phyloP scores from a whole-genome alignment of 1,284 basidiomycete genomes.

The Thecaphora thlaspeos region DNA sequence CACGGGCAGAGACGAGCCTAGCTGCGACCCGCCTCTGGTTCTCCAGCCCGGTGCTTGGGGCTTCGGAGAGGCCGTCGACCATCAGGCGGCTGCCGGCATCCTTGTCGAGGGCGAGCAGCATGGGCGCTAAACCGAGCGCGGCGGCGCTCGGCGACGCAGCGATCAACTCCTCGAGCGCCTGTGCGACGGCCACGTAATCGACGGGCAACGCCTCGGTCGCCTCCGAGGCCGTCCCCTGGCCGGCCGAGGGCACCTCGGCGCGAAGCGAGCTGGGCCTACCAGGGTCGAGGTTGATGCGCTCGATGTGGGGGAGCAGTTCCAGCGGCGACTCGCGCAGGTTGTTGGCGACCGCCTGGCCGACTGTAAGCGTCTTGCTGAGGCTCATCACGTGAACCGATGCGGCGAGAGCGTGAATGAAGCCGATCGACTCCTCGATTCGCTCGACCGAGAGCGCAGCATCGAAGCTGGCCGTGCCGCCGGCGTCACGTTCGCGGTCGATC shows the following conservation, averaged over 20 bases:
- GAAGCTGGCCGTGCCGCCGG: constrained; percentile 17
- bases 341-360: constrained; percentile 12
- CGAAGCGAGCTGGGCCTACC: constrained; percentile 24
- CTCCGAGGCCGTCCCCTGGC: constrained; percentile 34
- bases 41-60: constrained; percentile 34
- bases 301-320: constrained; percentile 60
- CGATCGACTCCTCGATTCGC: constrained; percentile 31
- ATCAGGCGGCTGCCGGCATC: constrained; percentile 62
- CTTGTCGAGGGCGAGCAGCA: constrained; percentile 74
- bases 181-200: constrained; percentile 75
- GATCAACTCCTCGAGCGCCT: constrained; percentile 70
- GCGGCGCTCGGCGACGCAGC: constrained; percentile 71
- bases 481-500: constrained; percentile 23
- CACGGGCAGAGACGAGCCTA: constrained; percentile 67
- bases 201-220: constrained; percentile 61
- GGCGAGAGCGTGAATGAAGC: constrained; percentile 41
- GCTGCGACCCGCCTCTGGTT: constrained; percentile 64
- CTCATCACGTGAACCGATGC: constrained; percentile 45
- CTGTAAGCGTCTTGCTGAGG: constrained; percentile 42
- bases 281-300: constrained; percentile 61
- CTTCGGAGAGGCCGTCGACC: constrained; percentile 47
- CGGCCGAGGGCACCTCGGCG: constrained; percentile 7
- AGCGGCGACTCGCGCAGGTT: constrained; percentile 47
- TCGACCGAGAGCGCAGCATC: constrained; percentile 19
- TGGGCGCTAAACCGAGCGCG: constrained; percentile 75